Base-by-base conservation (phyloP, 768 basidiomycete genomes). In the Boletus insuetus region DNA sequence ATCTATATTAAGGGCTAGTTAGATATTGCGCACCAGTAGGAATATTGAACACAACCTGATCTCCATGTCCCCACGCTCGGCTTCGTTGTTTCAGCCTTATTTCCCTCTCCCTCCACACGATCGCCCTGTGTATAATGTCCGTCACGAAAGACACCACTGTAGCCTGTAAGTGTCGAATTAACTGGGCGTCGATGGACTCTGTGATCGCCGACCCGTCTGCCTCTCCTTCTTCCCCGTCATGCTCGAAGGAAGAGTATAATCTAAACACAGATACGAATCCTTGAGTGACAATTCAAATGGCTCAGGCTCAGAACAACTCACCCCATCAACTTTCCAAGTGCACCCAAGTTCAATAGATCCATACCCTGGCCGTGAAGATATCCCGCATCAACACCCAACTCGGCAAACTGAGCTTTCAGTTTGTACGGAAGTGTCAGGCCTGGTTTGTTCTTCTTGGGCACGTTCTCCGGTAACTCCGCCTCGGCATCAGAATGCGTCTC, bases 61-160 rank as follows among this genome's bases (percentile, higher is more conserved):
- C 74, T 13, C 74, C 73, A 4, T 75, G 50, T 45, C 77, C 73
- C 85, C 87, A 90, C 8, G 77, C 84, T 60, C 80, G 86, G 45
- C 80, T 80, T 19, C 79, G 77, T 39, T 74, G 72, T 69, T 88
- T 89, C 63, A 85, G 64, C 32, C 72, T 69, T 50, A 74, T 67
- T 60, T 87, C 87, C 54, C 84, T 80, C 60, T 87, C 85, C 40
- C 81, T 80, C 37, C 77, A 72, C 8, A 80, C 72, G 41, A 88
- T 77, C 20, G 79, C 74, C 34, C 75, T 76, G 51, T 81, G 78
- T 3, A 86, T 69, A 0, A 83, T 50, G 37, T 79, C 75, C 9
- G 77, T 75, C 16, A 79, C 73, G 59, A 88, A 90, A 32, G 77
- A 73, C 10, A 76, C 72, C 20, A 83, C 62, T 31, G 79, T 74